phyloP scores from a whole-genome alignment of 2,329 filamentous ascomycete species.

The Macrophomina phaseolina region DNA sequence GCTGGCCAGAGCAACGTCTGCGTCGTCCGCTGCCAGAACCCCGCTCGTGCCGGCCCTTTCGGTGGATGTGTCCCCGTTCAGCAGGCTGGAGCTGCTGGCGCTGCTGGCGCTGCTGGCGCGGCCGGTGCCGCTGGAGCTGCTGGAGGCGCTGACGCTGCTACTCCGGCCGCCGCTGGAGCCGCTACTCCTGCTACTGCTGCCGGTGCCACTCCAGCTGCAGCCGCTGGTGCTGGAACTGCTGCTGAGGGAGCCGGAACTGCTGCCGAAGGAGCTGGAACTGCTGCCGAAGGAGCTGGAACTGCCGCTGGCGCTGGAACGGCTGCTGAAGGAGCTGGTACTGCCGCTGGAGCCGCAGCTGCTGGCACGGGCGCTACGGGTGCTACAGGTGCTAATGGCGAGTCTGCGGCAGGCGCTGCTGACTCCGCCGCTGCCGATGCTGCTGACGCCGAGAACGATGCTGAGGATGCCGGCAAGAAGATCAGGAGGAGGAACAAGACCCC shows the following conservation, averaged over 20 bases:
- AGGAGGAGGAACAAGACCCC: not conserved
- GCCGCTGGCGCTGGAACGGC: slow-evolving; percentile 10
- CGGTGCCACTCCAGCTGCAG: slow-evolving; percentile 25
- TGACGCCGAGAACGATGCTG: not conserved
- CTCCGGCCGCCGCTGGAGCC: slow-evolving; percentile 22
- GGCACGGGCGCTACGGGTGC: not conserved
- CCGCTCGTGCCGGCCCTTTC: slow-evolving; percentile 65
- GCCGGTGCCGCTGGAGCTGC: no score
- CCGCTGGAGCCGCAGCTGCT: slow-evolving; percentile 21
- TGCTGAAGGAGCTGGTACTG: not conserved
- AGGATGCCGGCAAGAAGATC: not conserved
- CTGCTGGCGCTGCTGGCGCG: slow-evolving; percentile 24
- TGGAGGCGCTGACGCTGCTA: slow-evolving; percentile 3
- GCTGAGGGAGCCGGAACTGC: not conserved
- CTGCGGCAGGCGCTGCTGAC: slow-evolving; percentile 15
- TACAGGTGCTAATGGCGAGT: not conserved
- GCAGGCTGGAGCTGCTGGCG: slow-evolving; percentile 40
- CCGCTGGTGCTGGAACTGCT: not conserved
- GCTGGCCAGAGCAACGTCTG: slow-evolving; percentile 66
- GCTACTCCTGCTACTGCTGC: slow-evolving; percentile 16
- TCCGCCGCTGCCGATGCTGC: slow-evolving; percentile 26
- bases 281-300: not conserved
- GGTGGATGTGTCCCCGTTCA: slow-evolving; percentile 66
- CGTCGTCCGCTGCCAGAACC: slow-evolving; percentile 68
- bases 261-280: not conserved